Conservation (phyloP, 2,329 filamentous ascomycete species). For the Xylariaceae sp. region DNA sequence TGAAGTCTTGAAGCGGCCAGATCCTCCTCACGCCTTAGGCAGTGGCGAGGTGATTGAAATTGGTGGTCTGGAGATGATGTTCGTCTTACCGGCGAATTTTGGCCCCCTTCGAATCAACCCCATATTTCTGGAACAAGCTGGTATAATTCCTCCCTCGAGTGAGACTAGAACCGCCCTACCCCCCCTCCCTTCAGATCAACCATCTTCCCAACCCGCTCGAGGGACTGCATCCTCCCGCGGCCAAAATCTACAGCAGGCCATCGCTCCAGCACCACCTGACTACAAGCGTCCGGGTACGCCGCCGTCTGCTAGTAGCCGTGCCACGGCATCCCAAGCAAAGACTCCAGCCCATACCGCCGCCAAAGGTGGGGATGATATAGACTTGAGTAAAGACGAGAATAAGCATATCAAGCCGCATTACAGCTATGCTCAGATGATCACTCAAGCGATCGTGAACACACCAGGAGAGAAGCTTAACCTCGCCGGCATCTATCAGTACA, state of each 20-base stretch:
- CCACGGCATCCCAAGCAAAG: slow-evolving; percentile 41
- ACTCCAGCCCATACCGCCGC: slow-evolving; percentile 48
- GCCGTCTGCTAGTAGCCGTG: slow-evolving; percentile 51
- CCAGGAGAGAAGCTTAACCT: slow-evolving; percentile 88
- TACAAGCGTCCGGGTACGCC: slow-evolving; percentile 68
- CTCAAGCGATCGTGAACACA: slow-evolving; percentile 89
- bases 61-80: slow-evolving; percentile 96
- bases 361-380: slow-evolving; percentile 63
- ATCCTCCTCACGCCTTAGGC: slow-evolving; percentile 66
- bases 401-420: slow-evolving; percentile 94
- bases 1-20: slow-evolving; percentile 68
- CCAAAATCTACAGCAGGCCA: slow-evolving; percentile 50
- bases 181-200: slow-evolving; percentile 35
- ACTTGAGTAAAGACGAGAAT: slow-evolving; percentile 81
- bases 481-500: slow-evolving; percentile 91
- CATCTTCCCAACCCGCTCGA: slow-evolving; percentile 32
- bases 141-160: slow-evolving; percentile 43
- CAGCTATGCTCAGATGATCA: slow-evolving; percentile 96
- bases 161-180: slow-evolving; percentile 40
- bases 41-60: slow-evolving; percentile 94
- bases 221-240: slow-evolving; percentile 35
- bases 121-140: slow-evolving; percentile 72
- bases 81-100: slow-evolving; percentile 82
- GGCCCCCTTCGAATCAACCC: slow-evolving; percentile 70
- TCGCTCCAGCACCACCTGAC: slow-evolving; percentile 65